Evolutionary conservation across 176 grass and related monocot species (phyloP).

Genomic region (Poa pratensis): DNA sequence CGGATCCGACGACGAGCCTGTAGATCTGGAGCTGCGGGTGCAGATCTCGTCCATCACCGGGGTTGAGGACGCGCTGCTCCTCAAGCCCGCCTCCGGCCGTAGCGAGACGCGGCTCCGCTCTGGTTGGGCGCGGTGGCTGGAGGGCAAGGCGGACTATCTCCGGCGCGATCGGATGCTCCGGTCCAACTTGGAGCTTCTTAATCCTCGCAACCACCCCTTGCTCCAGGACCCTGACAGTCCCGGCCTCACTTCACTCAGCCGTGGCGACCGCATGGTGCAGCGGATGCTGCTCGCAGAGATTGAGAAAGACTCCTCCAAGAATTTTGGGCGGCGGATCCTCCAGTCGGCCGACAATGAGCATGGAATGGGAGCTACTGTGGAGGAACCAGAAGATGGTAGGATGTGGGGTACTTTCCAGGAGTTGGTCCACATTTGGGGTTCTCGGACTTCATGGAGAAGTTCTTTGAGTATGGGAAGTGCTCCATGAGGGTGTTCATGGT

Average conservation of each 20-base stretch:
- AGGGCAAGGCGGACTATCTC: conserved; percentile 88
- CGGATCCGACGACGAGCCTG: conserved; percentile 85
- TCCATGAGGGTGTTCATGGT: conserved; percentile 87
- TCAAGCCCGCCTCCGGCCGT: conserved; percentile 51
- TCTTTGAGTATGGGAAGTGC: conserved; percentile 62
- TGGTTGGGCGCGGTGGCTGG: conserved; percentile 85
- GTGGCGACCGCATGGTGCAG: conserved; percentile 75
- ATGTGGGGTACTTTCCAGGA: conserved; percentile 81
- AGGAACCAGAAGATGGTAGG: conserved; percentile 40
- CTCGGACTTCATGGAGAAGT: conserved; percentile 72
- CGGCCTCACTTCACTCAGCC: conserved; percentile 66
- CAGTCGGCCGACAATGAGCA: conserved; percentile 39
- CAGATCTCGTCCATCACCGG: conserved; percentile 72
- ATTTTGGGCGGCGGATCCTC: conserved; percentile 50
- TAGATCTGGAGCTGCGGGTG: conserved; percentile 79
- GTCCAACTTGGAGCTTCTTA: conserved; percentile 80
- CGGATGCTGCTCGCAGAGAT: conserved; percentile 62
- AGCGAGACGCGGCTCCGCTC: conserved; percentile 64
- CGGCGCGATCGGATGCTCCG: conserved; percentile 86
- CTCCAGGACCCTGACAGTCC: conserved; percentile 93
- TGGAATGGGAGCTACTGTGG: conserved; percentile 31
- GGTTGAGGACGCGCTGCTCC: conserved; percentile 82
- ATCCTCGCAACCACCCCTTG: conserved; percentile 92
- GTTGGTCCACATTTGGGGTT: conserved; percentile 75
- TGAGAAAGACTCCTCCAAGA: conserved; percentile 52